Conservation (phyloP, 768 basidiomycete species). For the Amanita rubescens region DNA sequence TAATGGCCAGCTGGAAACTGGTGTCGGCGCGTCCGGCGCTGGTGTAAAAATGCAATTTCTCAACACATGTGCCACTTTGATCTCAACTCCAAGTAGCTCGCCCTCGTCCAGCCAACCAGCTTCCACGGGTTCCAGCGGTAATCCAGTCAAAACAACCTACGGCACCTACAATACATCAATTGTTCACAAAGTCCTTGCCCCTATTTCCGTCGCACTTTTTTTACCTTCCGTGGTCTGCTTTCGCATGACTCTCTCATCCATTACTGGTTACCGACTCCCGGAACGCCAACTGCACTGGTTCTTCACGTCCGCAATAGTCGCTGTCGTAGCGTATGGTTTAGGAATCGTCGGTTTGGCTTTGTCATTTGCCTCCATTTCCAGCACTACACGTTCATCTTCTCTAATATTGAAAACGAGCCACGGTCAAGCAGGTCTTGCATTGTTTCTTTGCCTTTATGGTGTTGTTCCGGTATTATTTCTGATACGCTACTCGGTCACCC, state of each 20-base stretch:
- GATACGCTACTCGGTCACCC: conserved; percentile 12
- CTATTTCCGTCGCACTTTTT: conserved; percentile 35
- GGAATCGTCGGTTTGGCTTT: conserved; percentile 58
- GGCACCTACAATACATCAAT: conserved; percentile 27
- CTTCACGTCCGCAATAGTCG: conserved; percentile 31
- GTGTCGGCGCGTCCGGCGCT: conserved; percentile 55
- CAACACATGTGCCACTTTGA: conserved; percentile 46
- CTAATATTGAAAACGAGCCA: conserved; percentile 46
- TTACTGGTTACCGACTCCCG: conserved; percentile 8
- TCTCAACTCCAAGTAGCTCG: conserved; percentile 15
- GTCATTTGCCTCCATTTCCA: conserved; percentile 52
- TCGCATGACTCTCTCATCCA: conserved; percentile 18
- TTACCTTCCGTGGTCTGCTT: conserved; percentile 29
- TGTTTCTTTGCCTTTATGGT: conserved; percentile 57
- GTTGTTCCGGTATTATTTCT: conserved; percentile 37
- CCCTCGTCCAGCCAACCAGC: conserved; percentile 11
- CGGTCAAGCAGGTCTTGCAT: conserved; percentile 54
- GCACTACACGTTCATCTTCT: conserved; percentile 13
- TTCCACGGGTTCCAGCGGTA: conserved; percentile 14
- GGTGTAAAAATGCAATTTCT: conserved; percentile 60
- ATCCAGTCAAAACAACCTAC: conserved; percentile 3
- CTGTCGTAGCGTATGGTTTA: conserved; percentile 40
- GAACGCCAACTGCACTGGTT: conserved; percentile 21
- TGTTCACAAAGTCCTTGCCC: conserved; percentile 37
- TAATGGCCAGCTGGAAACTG: conserved; percentile 52